Percentiles rank a stretch among this genome's conserved stretches.
Evolutionary conservation across 176 grass and related monocot species (phyloP).

Genomic region (Carex scoparia): DNA sequence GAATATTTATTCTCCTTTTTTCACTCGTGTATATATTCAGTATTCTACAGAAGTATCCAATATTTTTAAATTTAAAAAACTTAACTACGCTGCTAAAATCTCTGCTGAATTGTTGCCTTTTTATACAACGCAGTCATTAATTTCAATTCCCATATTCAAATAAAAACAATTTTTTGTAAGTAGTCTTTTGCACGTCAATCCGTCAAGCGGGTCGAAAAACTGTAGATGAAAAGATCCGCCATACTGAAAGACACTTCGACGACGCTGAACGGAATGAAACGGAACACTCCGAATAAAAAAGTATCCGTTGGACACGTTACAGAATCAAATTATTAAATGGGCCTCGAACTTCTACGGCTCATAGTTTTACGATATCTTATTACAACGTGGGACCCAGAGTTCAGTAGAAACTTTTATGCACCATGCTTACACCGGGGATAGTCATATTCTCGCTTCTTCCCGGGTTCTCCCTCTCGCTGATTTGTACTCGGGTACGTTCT

Average conservation of each 20-base stretch:
- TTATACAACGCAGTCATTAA: background rate
- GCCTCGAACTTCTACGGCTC: background rate
- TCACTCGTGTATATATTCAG: background rate
- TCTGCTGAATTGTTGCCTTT: constrained; percentile 4
- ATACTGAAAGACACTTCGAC: background rate
- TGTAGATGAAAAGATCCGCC: background rate
- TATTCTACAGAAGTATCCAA: background rate
- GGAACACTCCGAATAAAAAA: background rate
- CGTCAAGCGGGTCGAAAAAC: background rate
- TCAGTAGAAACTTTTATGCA: background rate
- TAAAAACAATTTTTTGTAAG: background rate
- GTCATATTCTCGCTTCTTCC: background rate
- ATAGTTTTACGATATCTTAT: background rate
- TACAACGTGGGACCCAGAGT: background rate
- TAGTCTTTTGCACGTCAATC: background rate
- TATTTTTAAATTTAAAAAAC: background rate
- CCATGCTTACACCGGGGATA: background rate
- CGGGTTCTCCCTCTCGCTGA: background rate
- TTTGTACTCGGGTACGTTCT: background rate
- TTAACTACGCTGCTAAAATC: background rate
- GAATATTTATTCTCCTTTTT: background rate
- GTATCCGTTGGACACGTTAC: constrained; percentile 16
- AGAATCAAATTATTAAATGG: background rate
- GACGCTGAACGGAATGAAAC: background rate
- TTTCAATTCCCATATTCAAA: background rate